These are phyloP conservation scores for Candolleomyces aberdarensis DNA, from an alignment of 768 basidiomycete species.

Conservation along the genomic window DNA sequence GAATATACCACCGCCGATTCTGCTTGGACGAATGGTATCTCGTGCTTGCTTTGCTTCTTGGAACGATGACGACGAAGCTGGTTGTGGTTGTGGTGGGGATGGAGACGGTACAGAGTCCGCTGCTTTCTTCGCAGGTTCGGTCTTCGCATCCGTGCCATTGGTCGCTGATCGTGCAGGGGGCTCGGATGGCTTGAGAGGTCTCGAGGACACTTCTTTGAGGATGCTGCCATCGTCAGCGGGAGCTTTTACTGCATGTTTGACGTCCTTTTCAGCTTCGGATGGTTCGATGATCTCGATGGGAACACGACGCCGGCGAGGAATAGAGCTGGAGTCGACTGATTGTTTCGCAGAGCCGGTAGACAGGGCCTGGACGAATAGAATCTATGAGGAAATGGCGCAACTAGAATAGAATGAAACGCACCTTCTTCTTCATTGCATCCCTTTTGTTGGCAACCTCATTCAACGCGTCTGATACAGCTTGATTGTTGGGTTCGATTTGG, in stretches of 20 bases:
- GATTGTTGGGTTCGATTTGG: constrained; percentile 62
- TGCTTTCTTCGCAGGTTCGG: constrained; percentile 1
- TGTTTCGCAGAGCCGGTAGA: too few relatives aligned
- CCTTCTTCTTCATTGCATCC: constrained; percentile 28
- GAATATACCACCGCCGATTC: constrained; percentile 73
- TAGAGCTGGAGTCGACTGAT: not conserved
- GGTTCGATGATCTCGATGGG: constrained; percentile 61
- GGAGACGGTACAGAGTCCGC: constrained; percentile 9
- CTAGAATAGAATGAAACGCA: constrained; percentile 14
- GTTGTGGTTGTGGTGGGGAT: constrained; percentile 15
- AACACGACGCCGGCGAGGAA: constrained; percentile 47
- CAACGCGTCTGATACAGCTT: constrained; percentile 61
- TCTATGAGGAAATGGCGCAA: not conserved
- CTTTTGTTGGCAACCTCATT: constrained; percentile 42
- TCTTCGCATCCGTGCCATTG: not conserved
- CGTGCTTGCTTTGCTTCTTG: constrained; percentile 57
- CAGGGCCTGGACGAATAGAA: not conserved
- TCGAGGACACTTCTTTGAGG: not conserved
- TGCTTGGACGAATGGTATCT: constrained; percentile 38
- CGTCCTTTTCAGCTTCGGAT: not conserved
- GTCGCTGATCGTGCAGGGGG: not conserved
- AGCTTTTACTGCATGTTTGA: not conserved
- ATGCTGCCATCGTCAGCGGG: not conserved
- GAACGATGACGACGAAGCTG: constrained; percentile 35
- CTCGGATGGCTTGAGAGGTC: not conserved